These are phyloP conservation scores for Aspergillus caelatus DNA, from an alignment of 2,329 filamentous ascomycete genomes.

Conservation along the genomic window DNA sequence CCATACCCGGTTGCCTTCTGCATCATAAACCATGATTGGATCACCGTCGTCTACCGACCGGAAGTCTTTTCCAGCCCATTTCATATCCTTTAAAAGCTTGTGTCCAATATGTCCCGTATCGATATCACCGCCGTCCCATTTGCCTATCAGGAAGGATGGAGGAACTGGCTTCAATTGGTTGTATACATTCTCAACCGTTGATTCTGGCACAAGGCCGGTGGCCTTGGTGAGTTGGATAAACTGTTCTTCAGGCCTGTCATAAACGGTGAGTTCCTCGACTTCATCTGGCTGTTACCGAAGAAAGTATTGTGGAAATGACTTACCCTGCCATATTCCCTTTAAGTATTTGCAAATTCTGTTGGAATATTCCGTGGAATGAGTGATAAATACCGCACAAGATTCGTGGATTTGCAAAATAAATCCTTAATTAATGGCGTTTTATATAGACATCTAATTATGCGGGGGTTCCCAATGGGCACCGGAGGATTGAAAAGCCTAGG, in stretches of 20 bases:
- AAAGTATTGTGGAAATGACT: neutral
- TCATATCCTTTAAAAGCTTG: neutral
- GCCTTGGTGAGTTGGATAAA: neutral
- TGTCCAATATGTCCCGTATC: neutral
- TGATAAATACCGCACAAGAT: fast-evolving
- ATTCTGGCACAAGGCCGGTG: neutral
- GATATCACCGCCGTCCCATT: neutral
- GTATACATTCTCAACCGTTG: neutral
- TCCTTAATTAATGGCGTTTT: neutral
- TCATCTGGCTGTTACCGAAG: too few relatives aligned
- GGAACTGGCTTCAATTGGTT: neutral
- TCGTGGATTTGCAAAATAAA: neutral
- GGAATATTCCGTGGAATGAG: fast-evolving
- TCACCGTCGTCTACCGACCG: neutral
- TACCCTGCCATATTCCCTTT: neutral
- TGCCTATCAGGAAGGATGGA: neutral
- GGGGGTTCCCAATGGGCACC: neutral
- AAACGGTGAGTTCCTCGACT: neutral
- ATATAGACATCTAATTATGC: neutral
- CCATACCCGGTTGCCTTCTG: neutral
- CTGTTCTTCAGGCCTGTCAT: neutral
- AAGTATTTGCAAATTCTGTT: neutral
- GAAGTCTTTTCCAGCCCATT: neutral
- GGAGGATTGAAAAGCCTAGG: neutral
- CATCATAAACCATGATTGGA: neutral